Evolutionary conservation across 208 protist genomes (phyloP), one percentile per base, ranked within the genome.

Genomic region (Crithidia expoeki): DNA sequence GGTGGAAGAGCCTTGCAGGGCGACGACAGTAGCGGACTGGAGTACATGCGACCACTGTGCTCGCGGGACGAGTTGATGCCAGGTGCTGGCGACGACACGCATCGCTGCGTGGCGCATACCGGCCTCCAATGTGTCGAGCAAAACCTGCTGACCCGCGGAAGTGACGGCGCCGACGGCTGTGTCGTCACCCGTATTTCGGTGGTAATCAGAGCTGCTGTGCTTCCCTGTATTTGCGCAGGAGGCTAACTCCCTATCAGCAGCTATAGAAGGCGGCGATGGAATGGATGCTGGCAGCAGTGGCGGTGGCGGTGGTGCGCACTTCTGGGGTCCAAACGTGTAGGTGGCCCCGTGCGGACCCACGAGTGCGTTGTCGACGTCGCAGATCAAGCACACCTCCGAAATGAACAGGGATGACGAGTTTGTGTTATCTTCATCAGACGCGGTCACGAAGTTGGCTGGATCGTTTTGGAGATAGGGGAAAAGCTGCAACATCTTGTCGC

Each of bases 341-440:
- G 90, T 93, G 1, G 90, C 90, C 0, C 90, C 90, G 56, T 68
- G 75, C 14, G 80, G 74, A 0, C 90, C 90, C 12, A 90, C 73
- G 2, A 95, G 77, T 0, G 90, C 71, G 65, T 86, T 92, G 51
- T 85, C 79, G 4, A 92, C 87, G 76, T 95, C 90, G 64, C 90
- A 88, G 58, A 94, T 91, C 0, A 94, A 63, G 46, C 74, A 79
- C 32, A 94, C 49, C 49, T 85, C 61, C 51, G 19, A 16, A 9
- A 78, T 23, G 55, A 51, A n/a, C 25, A 55, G 34, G 9, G 23
- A 12, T 7, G 58, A 10, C 2, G 19, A 16, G 36, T 9, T 2
- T 38, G 4, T 44, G 42, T 25, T 9, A 42, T 14, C 0, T 33
- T 58, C 25, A 34, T 23, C 30, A 25, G 38, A 19, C 33, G 42